Conservation (phyloP, 306 rosid species). For the Ceratonia siliqua region DNA sequence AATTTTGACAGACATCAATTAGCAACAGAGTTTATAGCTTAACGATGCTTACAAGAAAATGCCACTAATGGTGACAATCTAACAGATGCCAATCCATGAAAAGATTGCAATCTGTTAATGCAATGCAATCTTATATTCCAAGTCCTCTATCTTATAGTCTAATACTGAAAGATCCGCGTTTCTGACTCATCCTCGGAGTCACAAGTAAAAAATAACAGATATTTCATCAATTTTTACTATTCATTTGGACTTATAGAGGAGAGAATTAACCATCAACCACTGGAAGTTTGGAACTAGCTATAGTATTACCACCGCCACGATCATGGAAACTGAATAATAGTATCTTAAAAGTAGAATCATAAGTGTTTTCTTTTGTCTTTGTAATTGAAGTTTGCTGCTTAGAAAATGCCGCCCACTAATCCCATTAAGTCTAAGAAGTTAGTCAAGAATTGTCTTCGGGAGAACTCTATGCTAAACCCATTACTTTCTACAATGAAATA, state of each 20-base stretch:
- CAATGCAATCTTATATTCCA: neutral
- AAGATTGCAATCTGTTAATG: neutral
- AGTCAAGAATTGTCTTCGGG: conserved; percentile 3
- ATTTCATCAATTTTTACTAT: neutral
- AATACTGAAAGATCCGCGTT: neutral
- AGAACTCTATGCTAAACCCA: conserved; percentile 28
- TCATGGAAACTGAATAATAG: neutral
- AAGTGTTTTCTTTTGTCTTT: conserved; percentile 4
- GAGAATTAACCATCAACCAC: neutral
- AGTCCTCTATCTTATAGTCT: neutral
- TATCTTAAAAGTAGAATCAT: conserved; percentile 14
- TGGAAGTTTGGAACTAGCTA: neutral
- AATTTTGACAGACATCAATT: too few species aligned
- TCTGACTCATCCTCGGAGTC: conserved; percentile 1
- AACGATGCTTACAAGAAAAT: neutral
- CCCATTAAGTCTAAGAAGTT: neutral
- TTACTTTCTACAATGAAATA: too few species aligned
- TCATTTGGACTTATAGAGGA: conserved; percentile 6
- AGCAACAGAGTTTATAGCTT: neutral
- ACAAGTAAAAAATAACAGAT: too few species aligned
- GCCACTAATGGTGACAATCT: neutral
- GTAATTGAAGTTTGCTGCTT: conserved; percentile 11
- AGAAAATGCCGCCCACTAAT: conserved; percentile 20
- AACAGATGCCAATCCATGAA: neutral
- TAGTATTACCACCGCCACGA: neutral